Conservation (phyloP, 2,329 filamentous ascomycete genomes). For the Xylariaceae sp. region DNA sequence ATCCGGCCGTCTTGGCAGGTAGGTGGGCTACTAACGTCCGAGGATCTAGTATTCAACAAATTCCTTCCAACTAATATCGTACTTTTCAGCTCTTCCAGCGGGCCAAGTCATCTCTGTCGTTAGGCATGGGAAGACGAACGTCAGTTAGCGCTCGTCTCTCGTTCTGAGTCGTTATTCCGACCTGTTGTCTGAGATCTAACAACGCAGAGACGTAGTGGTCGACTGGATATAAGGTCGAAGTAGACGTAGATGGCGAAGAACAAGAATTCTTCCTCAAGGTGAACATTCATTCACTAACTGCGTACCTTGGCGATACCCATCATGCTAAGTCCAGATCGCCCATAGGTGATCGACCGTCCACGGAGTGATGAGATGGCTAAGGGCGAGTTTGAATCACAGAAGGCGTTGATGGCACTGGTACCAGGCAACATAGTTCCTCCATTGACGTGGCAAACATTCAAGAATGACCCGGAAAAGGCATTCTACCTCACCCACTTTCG, state of each 20-base stretch:
- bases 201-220: constrained; percentile 8
- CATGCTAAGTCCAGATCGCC: not conserved
- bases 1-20: not conserved
- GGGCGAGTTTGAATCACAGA: constrained; percentile 5
- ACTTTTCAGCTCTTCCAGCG: not conserved
- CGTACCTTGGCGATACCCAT: not conserved
- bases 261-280: constrained; percentile 24
- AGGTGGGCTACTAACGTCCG: not conserved
- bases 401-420: not conserved
- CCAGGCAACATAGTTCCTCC: constrained; percentile 1
- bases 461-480: not conserved
- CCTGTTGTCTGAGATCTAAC: not conserved
- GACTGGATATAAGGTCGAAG: constrained; percentile 13
- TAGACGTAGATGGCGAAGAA: constrained; percentile 14
- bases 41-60: too few species aligned
- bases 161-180: not conserved
- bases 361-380: constrained; percentile 4
- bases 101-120: not conserved
- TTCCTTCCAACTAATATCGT: too few species aligned
- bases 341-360: constrained; percentile 4
- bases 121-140: not conserved
- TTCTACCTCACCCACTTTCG: constrained; percentile 5
- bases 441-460: not conserved
- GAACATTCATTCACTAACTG: not conserved
- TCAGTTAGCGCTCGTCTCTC: not conserved